These are phyloP conservation scores for Pleomassaria siparia DNA, from an alignment of 2,329 filamentous ascomycete genomes.

Conservation along the genomic window DNA sequence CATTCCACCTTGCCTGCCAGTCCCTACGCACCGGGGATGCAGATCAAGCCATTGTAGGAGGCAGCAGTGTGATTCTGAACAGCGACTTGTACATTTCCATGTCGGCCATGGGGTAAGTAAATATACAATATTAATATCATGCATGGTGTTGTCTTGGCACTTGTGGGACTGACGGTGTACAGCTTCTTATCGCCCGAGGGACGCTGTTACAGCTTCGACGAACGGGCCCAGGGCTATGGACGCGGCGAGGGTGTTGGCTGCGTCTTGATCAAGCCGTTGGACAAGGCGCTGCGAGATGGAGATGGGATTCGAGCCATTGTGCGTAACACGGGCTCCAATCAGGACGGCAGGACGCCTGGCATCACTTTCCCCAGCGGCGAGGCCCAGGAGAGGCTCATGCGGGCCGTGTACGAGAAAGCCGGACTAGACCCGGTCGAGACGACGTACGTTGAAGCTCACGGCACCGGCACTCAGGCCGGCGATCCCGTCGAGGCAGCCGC, in stretches of 20 bases:
- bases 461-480: constrained; percentile 53
- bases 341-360: constrained; percentile 13
- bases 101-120: not conserved
- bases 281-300: constrained; percentile 25
- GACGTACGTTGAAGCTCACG: constrained; percentile 26
- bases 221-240: constrained; percentile 28
- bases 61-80: not conserved
- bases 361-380: constrained; percentile 41
- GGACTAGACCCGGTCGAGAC: constrained; percentile 20
- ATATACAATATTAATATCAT: not conserved
- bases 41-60: not conserved
- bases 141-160: not conserved
- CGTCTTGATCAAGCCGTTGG: constrained; percentile 29
- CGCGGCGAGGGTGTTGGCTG: constrained; percentile 31
- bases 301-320: constrained; percentile 33
- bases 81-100: not conserved
- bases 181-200: constrained; percentile 35
- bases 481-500: constrained; percentile 15
- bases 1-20: constrained; percentile 20
- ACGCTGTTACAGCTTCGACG: constrained; percentile 27
- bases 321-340: constrained; percentile 23
- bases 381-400: constrained; percentile 37
- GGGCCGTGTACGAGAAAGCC: constrained; percentile 30
- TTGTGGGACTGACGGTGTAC: not conserved
- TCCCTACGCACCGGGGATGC: not conserved